Evolutionary conservation across 495 filamentous ascomycete genomes (phyloP), one percentile per base, ranked within the genome.

Genomic region (Podospora fimiseda): DNA sequence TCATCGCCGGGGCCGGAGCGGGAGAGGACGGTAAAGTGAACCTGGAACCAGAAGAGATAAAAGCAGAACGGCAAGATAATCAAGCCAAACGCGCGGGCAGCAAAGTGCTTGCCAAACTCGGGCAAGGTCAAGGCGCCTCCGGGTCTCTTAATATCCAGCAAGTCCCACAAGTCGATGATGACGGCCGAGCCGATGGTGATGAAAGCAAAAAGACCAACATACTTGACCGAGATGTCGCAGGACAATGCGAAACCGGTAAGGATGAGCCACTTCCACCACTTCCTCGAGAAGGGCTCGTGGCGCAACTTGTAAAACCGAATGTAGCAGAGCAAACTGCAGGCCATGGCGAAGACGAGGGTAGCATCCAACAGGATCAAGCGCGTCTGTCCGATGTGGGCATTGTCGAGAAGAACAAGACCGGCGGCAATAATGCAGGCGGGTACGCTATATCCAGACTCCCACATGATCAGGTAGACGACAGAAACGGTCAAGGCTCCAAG

Each of bases 261-360:
- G 46, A 98, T 82, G 27, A 98, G 79, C 93, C 93, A 98, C 69
- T 98, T 98, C 93, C 93, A 98, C 93, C 93, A 98, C 67, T 97
- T 97, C 45, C 90, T 82, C 14, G 84, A 79, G 64, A 98, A 98
- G 3, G 93, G 80, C 50, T 86, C 78, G 61, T 96, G 90, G 47
- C 93, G 82, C 55, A 94, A 72, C 79, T 97, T 99, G 77, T 96
- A 96, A 77, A 99, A 99, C 39, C 89, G 89, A 62, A 99, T 83
- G 70, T 99, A 97, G 74, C 80, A 88, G 45, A 96, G 78, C 42
- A 99, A 73, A 68, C 89, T 95, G 64, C 93, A 81, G 5, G 94
- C 90, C 90, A 99, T 96, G 58, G 89, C 87, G 53, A 96, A 80
- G 23, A 99, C 90, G 52, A 99, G 75, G 9, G 90, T 93, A 14